Conservation (phyloP, 2,329 filamentous ascomycete species). For the Penicillium concentricum region DNA sequence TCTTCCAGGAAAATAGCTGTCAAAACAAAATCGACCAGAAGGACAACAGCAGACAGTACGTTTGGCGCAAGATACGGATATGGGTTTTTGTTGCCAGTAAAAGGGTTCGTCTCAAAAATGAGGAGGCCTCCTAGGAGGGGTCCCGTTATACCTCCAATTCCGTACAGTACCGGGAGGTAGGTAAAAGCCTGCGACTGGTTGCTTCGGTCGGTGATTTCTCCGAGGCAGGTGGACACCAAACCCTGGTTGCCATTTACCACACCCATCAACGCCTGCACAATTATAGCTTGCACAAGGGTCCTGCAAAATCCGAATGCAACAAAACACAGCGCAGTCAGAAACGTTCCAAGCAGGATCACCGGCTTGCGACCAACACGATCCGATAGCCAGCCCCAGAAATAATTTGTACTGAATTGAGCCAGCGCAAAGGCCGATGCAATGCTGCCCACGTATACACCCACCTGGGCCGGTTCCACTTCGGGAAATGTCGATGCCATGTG, state of each 20-base stretch:
- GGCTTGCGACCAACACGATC: constrained; percentile 79
- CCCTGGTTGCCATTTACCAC: constrained; percentile 93
- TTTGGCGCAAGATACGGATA: constrained; percentile 89
- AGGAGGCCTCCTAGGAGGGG: constrained; percentile 86
- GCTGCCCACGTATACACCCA: constrained; percentile 84
- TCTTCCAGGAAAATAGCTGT: constrained; percentile 83
- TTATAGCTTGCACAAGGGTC: constrained; percentile 76
- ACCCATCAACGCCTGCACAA: constrained; percentile 88
- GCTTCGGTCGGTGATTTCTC: constrained; percentile 90
- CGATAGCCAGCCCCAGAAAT: constrained; percentile 83
- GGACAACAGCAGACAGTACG: constrained; percentile 69
- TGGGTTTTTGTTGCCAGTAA: constrained; percentile 52
- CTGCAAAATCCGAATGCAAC: constrained; percentile 82
- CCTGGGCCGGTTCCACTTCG: constrained; percentile 67
- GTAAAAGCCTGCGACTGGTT: constrained; percentile 94
- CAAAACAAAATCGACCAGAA: constrained; percentile 70
- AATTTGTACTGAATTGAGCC: constrained; percentile 88
- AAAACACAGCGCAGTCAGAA: constrained; percentile 80
- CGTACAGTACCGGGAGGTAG: constrained; percentile 94
- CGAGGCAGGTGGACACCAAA: constrained; percentile 87
- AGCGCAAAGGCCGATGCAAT: constrained; percentile 89
- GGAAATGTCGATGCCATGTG: constrained; percentile 87
- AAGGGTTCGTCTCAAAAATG: constrained; percentile 63
- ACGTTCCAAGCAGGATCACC: constrained; percentile 76
- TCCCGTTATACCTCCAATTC: constrained; percentile 87